Conservation (phyloP, 1,139 yeast species). For the Keqinozyma sinolaborantium region DNA sequence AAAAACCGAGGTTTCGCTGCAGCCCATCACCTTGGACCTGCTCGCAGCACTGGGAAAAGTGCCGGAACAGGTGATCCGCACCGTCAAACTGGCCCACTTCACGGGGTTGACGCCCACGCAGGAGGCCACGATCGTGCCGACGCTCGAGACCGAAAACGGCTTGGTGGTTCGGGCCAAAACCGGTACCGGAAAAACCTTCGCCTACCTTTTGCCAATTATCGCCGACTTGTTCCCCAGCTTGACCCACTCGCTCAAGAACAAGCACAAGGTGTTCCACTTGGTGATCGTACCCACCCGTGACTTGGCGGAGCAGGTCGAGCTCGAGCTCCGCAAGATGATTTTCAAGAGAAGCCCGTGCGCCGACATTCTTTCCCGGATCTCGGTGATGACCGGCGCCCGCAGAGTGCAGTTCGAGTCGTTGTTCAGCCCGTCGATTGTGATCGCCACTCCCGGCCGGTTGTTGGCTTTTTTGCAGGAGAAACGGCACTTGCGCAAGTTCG, state of each 20-base stretch:
- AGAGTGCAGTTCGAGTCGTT: constrained; percentile 16
- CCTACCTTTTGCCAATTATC: constrained; percentile 78
- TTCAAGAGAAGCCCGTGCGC: neutral
- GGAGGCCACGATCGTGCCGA: constrained; percentile 65
- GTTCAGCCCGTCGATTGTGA: constrained; percentile 49
- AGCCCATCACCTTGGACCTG: neutral
- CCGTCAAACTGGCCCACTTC: constrained; percentile 42
- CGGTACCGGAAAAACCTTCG: constrained; percentile 93
- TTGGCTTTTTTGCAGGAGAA: constrained; percentile 52
- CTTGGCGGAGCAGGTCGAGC: constrained; percentile 79
- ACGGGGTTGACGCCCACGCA: constrained; percentile 73
- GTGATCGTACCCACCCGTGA: constrained; percentile 92
- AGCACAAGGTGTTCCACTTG: constrained; percentile 50
- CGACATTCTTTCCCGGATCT: constrained; percentile 21
- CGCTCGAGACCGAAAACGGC: constrained; percentile 54
- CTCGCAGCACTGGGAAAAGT: constrained; percentile 6
- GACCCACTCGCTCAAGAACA: constrained; percentile 12
- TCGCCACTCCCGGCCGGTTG: constrained; percentile 91
- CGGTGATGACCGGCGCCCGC: constrained; percentile 39
- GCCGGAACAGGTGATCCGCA: constrained; percentile 15
- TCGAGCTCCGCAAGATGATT: constrained; percentile 44
- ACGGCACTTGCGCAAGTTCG: constrained; percentile 45
- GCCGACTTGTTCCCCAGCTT: constrained; percentile 14
- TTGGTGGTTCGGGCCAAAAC: constrained; percentile 89
- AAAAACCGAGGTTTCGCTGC: neutral